phyloP scores from a whole-genome alignment of 345 rosid genomes.

The Eucalyptus sp. region DNA sequence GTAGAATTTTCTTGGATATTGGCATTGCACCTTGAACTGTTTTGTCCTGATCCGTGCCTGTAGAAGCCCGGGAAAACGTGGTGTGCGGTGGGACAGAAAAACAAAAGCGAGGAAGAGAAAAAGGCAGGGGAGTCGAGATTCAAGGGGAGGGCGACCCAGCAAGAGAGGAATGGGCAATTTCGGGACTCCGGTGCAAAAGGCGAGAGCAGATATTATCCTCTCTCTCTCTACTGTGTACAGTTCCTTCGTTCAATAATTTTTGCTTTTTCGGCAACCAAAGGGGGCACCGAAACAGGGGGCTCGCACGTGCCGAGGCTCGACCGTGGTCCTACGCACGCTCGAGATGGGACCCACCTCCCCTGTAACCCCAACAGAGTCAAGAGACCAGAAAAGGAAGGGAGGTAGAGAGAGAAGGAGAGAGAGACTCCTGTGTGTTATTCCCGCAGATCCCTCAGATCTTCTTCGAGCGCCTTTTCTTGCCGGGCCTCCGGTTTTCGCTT shows the following conservation, averaged over 20 bases:
- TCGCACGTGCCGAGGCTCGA: not conserved
- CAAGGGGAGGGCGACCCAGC: not conserved
- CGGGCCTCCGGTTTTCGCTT: too few species aligned
- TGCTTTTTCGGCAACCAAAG: not conserved
- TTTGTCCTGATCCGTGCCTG: too few species aligned
- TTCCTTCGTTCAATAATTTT: not conserved
- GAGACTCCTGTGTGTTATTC: too few species aligned
- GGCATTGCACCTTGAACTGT: too few species aligned
- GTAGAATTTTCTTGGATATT: too few species aligned
- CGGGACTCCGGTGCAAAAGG: not conserved
- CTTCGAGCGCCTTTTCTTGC: too few species aligned
- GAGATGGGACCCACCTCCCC: not conserved
- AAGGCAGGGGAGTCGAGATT: not conserved
- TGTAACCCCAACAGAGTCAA: not conserved
- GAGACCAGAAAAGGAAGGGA: not conserved
- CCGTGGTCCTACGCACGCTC: not conserved
- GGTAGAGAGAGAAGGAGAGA: too few species aligned
- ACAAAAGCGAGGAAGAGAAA: not conserved
- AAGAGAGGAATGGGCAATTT: not conserved
- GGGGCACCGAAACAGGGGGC: not conserved
- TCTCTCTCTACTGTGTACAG: not conserved
- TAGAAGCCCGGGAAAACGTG: not conserved
- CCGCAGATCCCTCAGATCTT: too few species aligned
- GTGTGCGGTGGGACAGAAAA: not conserved
- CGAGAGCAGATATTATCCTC: not conserved